Conservation (phyloP, 176 grass and related monocot genomes). For the Chloris gayana region DNA sequence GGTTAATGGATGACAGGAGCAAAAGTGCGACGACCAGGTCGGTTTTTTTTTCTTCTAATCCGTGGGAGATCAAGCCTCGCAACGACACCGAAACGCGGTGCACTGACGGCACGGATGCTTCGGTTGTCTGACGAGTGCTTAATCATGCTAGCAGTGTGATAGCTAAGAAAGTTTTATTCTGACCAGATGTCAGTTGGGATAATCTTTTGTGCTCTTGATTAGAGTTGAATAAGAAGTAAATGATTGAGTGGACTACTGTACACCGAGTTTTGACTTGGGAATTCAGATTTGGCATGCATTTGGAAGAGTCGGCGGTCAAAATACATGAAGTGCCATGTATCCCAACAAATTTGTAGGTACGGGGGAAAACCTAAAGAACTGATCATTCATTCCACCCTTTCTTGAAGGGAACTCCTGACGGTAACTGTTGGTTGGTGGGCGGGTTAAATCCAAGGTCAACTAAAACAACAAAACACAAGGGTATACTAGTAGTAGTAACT, state of each 20-base stretch:
- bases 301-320: slow-evolving; percentile 16
- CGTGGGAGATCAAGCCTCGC: background rate
- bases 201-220: background rate
- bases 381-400: slow-evolving; percentile 18
- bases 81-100: slow-evolving; percentile 36
- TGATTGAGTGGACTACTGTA: background rate
- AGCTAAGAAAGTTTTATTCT: slow-evolving; percentile 2
- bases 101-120: slow-evolving; percentile 6
- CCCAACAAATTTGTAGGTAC: background rate
- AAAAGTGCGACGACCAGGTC: background rate
- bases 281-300: slow-evolving; percentile 12
- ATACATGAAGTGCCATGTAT: slow-evolving; percentile 7
- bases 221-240: background rate
- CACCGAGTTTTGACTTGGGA: slow-evolving; percentile 4
- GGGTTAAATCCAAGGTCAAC: slow-evolving; percentile 30
- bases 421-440: slow-evolving; percentile 14
- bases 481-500: background rate
- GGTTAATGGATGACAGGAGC: background rate
- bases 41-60: background rate
- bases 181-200: background rate
- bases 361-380: background rate
- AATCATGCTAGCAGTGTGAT: slow-evolving; percentile 10
- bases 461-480: slow-evolving; percentile 14
- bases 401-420: background rate
- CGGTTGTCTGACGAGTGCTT: background rate